Conservation (phyloP, 768 basidiomycete genomes). For the Mycena floridula region DNA sequence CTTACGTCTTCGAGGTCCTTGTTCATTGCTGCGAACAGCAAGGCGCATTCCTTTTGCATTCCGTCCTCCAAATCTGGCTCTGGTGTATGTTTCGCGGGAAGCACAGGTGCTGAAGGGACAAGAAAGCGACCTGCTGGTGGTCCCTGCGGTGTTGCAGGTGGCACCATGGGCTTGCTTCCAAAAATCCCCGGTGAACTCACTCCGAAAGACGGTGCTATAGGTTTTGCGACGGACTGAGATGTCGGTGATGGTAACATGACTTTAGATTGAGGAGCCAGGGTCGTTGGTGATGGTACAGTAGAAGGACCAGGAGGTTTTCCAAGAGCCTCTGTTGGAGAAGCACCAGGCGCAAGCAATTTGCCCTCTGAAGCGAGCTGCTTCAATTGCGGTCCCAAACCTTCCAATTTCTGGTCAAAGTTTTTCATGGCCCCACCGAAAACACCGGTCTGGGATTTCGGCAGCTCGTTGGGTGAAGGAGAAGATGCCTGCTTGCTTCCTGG, state of each 20-base stretch:
- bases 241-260: no score
- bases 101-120: not conserved
- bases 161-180: not conserved
- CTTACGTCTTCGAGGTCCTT: constrained; percentile 58
- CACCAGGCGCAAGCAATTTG: not conserved
- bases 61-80: constrained; percentile 40
- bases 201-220: constrained; percentile 4
- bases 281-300: no score
- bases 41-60: constrained; percentile 60
- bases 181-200: not conserved
- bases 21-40: constrained; percentile 38
- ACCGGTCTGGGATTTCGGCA: constrained; percentile 4
- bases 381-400: not conserved
- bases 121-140: no score
- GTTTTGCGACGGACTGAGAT: not conserved
- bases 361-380: not conserved
- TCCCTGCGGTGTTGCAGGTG: not conserved
- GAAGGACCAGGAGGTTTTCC: no score
- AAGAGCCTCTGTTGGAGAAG: not conserved
- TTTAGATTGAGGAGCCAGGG: no score
- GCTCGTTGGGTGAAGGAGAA: no score
- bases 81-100: not conserved
- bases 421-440: not conserved
- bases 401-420: not conserved
- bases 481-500: no score